A percentile compares a stretch with the other conserved stretches of the same genome.
Evolutionary conservation across 805 yeast species (phyloP).

Genomic region (Metschnikowia colocasiae): DNA sequence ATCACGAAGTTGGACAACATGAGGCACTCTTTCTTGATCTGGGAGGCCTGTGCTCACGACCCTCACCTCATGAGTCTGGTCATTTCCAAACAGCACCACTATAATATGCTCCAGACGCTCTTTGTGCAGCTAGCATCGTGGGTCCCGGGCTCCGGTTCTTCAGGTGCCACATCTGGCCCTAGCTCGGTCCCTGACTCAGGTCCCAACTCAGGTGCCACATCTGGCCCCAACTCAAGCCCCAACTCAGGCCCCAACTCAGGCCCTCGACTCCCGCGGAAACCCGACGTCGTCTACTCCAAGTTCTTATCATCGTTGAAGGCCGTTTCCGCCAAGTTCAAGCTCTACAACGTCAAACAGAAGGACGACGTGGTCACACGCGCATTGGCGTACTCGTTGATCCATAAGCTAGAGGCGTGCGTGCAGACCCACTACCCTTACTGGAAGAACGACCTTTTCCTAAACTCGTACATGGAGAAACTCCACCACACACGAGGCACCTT

Average conservation of each 20-base stretch:
- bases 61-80: slow-evolving; percentile 14
- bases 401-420: slow-evolving; percentile 11
- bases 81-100: slow-evolving; percentile 15
- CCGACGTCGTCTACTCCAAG: slow-evolving; percentile 11
- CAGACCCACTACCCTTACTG: slow-evolving; percentile 1
- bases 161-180: too few species aligned
- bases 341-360: slow-evolving; percentile 15
- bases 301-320: slow-evolving; percentile 29
- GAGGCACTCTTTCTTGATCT: slow-evolving; percentile 31
- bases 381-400: slow-evolving; percentile 14
- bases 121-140: slow-evolving; percentile 25
- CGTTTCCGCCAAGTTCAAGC: slow-evolving; percentile 29
- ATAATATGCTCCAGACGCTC: slow-evolving; percentile 24
- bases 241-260: too few species aligned
- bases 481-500: slow-evolving; percentile 6
- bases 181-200: too few species aligned
- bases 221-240: too few species aligned
- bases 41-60: slow-evolving; percentile 32
- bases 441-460: neutral
- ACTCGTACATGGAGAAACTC: slow-evolving; percentile 4
- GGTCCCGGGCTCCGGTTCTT: too few species aligned
- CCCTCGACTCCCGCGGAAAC: neutral
- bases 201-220: too few species aligned
- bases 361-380: slow-evolving; percentile 16
- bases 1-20: slow-evolving; percentile 22